Evolutionary conservation across 2,329 filamentous ascomycete species (phyloP), one percentile per base, ranked within the genome.

Genomic region (Fusarium bactridioides): DNA sequence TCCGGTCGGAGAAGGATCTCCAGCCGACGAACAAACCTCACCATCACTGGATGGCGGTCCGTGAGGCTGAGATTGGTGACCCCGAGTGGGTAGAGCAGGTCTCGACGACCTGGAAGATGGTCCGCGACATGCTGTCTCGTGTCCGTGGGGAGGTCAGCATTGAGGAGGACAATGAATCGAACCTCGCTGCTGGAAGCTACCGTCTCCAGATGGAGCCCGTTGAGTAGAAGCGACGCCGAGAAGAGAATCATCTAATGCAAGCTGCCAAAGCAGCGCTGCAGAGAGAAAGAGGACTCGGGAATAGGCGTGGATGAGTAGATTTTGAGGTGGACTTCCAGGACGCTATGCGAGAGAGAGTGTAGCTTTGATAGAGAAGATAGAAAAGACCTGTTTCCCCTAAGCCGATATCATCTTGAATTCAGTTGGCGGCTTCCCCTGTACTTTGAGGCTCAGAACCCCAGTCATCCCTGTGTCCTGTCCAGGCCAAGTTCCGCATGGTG

Each of bases 91-190:
- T 29, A 3, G 44, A 29, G 2, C 44, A 47, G 10, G 5, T 47
- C 10, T 29, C 13, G 3, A 47, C 25, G 9, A 47, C 44, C 0
- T 47, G 44, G 44, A 47, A 47, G 4, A 47, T 47, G 44, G 25
- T 29, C 0, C 19, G 44, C 1, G 4, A n/a, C 1, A 47, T 47
- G 29, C 5, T 57, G 8, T 54, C 50, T 8, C 19, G 25, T 18
- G 50, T 25, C 18, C 27, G 27, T 16, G 41, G 15, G n/a, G 21
- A 7, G 0, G 10, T 19, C 5, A 10, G 21, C 3, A n/a, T 33
- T 10, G n/a, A 48, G 1, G 25, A 29, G 0, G 44, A 47, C 1
- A n/a, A 47, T 4, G 19, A 47, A 0, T 0, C 4, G 0, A 47
- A 47, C 25, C 25, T 47, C 0, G 44, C 44, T 3, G 44, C 10